Base-by-base conservation (phyloP, 129 eudicot genomes). In the Escallonia herrerae region DNA sequence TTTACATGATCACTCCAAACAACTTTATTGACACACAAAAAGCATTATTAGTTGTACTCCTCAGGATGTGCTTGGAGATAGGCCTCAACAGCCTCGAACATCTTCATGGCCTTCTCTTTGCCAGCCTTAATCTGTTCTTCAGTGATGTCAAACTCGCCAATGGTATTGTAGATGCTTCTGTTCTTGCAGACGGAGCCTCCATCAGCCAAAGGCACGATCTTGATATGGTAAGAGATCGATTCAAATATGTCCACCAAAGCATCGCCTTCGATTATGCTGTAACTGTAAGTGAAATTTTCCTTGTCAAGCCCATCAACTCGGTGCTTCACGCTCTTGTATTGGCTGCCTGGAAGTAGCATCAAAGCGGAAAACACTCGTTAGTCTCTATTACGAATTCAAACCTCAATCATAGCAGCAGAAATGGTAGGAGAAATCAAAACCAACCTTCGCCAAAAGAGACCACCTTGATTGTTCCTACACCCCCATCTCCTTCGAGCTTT, bases 11-110 rank as follows among this genome's bases (percentile, higher is more conserved):
- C 33, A 22, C 33, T 22, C 33, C 33, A 22, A 22, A 22, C 33
- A 22, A 22, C 33, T 0, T 22, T 22, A 22, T 22, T 22, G 33
- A 22, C 33, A 22, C 33, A 22, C 33, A 22, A 22, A 22, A 22
- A 22, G 33, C 33, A 22, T 22, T 22, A 22, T 22, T 22, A 22
- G 33, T 22, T 22, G 10, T 43, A 43, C 9, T 39, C 54, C 43
- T 62, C 37, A n/a, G 54, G 62, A 45, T 67, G 56, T 5, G 72
- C 64, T 22, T 41, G 52, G 11, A 67, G 40, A 15, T 56, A 67
- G 15, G 72, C 72, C 63, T 67, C 73, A 58, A 69, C 65, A 37
- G 73, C 73, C 56, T 69, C 56, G 33, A 57, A 52, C 45, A 65
- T 43, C 47, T 5, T 22, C 15, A 11, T 43, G 10, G 70, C 15